Evolutionary conservation across 306 rosid species (phyloP), one percentile per base, ranked within the genome.

Genomic region (Chamaecrista fasciculata): DNA sequence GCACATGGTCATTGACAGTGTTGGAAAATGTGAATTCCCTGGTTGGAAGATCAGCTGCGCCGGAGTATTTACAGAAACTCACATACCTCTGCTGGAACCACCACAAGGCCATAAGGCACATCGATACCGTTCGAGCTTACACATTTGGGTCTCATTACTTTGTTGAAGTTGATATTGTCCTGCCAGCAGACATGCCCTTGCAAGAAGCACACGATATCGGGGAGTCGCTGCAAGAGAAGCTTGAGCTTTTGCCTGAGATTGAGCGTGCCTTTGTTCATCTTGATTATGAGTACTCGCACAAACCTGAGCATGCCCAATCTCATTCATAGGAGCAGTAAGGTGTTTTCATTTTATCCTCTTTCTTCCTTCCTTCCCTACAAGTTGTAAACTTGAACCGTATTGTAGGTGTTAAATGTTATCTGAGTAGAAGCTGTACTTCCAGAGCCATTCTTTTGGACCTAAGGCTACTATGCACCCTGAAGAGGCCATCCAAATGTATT

Each of bases 81-180:
- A 93, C 97, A 14, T 93, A 93, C 86, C 90, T 93, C 21, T 93
- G 97, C 76, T 93, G 98, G 98, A 93, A 93, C 83, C 98, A 93
- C 80, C 86, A 93, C 81, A 71, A 82, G 76, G 94, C 97, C 20
- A 79, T 93, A 70, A 81, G 83, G 66, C 97, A 90, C 82, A 93
- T 93, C 0, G 98, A 93, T 23, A 93, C 98, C 0, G 98, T 93
- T 36, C 81, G 97, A 14, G 97, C 98, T 3, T 93, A 93, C 82
- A 90, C 98, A 28, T 90, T 93, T 25, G 98, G 98, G 53, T 90
- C 97, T 43, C 98, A 93, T 88, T 93, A 82, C 84, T 93, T 93
- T 52, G 97, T 93, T 1, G 98, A 93, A 85, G 98, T 93, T 56
- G 98, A 93, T 76, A 93, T 93, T 14, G 98, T 90, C 65, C 81